Conservation (phyloP, 1,284 basidiomycete species). For the Stygiomarasmius scandens region DNA sequence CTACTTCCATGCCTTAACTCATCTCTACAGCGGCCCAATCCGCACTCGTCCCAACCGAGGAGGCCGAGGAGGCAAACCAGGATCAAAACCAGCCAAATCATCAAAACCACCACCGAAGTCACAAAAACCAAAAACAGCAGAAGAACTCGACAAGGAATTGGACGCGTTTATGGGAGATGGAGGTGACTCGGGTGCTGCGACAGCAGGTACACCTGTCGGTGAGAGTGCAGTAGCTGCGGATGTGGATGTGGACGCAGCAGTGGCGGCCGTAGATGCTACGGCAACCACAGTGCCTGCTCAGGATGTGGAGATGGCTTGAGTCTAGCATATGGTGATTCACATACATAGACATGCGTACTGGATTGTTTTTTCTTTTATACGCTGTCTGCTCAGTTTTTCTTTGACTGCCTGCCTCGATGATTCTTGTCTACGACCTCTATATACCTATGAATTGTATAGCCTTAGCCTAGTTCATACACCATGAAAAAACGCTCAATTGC, state of each 20-base stretch:
- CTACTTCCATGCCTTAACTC: not conserved
- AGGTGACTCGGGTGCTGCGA: conserved; percentile 27
- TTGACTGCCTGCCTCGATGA: not conserved
- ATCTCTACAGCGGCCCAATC: conserved; percentile 35
- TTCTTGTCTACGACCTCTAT: too few species aligned
- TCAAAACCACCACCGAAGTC: conserved; percentile 38
- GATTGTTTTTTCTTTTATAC: not conserved
- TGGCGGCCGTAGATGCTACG: not conserved
- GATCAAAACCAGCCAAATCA: conserved; percentile 28
- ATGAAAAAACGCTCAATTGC: too few species aligned
- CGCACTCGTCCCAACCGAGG: conserved; percentile 30
- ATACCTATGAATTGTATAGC: too few species aligned
- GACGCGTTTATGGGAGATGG: conserved; percentile 88
- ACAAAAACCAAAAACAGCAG: conserved; percentile 66
- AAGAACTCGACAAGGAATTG: conserved; percentile 88
- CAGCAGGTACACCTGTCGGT: conserved; percentile 26
- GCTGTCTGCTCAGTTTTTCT: not conserved
- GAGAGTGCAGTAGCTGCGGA: conserved; percentile 15
- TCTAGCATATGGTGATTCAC: not conserved
- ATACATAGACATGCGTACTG: not conserved
- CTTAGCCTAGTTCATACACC: too few species aligned
- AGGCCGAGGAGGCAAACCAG: conserved; percentile 4
- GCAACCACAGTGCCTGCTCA: conserved; percentile 9
- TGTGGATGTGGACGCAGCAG: not conserved
- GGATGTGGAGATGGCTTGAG: conserved; percentile 31